A percentile compares a stretch with the other conserved stretches of the same genome.
Conservation (phyloP, 768 basidiomycete species). For the Lactarius sp. region DNA sequence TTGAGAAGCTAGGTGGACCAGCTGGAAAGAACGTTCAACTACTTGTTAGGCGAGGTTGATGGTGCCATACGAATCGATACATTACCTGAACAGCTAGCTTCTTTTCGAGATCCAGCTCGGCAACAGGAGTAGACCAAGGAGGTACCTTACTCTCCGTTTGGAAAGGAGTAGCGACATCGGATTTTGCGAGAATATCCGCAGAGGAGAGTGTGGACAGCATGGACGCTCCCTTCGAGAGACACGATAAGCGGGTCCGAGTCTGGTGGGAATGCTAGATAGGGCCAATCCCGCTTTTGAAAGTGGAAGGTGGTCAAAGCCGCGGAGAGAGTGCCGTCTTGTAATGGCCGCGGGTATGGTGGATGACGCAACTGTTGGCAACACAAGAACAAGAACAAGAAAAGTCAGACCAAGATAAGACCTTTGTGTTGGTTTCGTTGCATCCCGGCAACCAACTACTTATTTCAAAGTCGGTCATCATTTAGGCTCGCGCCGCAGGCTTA, state of each 20-base stretch:
- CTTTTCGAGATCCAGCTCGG: conserved; percentile 22
- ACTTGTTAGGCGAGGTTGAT: background rate
- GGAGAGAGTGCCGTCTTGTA: background rate
- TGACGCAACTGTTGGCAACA: too few relatives aligned
- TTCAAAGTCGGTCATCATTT: background rate
- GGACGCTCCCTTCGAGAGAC: background rate
- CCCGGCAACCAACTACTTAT: too few relatives aligned
- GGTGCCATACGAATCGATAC: background rate
- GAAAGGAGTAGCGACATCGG: background rate
- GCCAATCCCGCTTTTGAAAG: background rate
- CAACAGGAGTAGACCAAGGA: conserved; percentile 5
- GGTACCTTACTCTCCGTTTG: background rate
- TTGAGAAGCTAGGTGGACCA: conserved; percentile 27
- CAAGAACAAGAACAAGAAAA: background rate
- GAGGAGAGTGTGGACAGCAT: conserved; percentile 20
- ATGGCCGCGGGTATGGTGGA: background rate
- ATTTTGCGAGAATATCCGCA: conserved; percentile 3
- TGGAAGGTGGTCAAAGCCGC: background rate
- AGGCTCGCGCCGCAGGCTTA: too few relatives aligned
- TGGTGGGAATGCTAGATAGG: background rate
- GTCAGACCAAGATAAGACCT: background rate
- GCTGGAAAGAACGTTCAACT: background rate
- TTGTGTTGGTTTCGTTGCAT: background rate
- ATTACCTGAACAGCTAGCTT: conserved; percentile 24
- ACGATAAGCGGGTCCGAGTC: background rate